Percentiles rank a stretch among this genome's conserved stretches.
Evolutionary conservation across 805 yeast genomes (phyloP).

Genomic region (Sugiyamaella qingdaonensis): DNA sequence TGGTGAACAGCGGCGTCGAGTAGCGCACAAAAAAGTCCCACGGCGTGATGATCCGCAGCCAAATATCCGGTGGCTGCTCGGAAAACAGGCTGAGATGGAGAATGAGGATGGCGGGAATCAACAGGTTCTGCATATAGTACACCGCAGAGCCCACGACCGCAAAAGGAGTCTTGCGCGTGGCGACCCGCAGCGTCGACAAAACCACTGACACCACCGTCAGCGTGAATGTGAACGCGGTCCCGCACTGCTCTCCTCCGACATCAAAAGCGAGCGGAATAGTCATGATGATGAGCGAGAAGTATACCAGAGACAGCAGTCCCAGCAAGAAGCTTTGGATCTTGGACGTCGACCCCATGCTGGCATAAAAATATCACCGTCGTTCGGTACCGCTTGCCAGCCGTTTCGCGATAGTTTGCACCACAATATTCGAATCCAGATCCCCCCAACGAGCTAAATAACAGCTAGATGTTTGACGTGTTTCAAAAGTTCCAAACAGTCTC

Average conservation of each 20-base stretch:
- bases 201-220: constrained; percentile 65
- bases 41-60: constrained; percentile 45
- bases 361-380: no score
- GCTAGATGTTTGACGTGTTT: no score
- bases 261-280: constrained; percentile 93
- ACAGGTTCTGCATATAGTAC: constrained; percentile 76
- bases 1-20: constrained; percentile 84
- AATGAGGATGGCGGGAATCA: constrained; percentile 77
- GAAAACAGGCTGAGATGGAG: constrained; percentile 39
- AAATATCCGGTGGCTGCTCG: constrained; percentile 23
- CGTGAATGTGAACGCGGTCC: constrained; percentile 75
- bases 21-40: constrained; percentile 74
- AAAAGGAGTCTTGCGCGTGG: constrained; percentile 38
- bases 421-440: no score
- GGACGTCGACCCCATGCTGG: not conserved
- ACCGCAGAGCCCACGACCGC: constrained; percentile 36
- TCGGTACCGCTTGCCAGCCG: no score
- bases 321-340: constrained; percentile 11
- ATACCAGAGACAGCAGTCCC: constrained; percentile 38
- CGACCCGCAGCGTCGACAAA: constrained; percentile 66
- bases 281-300: constrained; percentile 63
- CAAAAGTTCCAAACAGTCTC: no score
- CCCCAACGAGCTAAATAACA: no score
- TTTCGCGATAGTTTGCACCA: no score
- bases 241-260: constrained; percentile 87